Base-by-base conservation (phyloP, 75 land plant genomes). In the Cryptomeria japonica region DNA sequence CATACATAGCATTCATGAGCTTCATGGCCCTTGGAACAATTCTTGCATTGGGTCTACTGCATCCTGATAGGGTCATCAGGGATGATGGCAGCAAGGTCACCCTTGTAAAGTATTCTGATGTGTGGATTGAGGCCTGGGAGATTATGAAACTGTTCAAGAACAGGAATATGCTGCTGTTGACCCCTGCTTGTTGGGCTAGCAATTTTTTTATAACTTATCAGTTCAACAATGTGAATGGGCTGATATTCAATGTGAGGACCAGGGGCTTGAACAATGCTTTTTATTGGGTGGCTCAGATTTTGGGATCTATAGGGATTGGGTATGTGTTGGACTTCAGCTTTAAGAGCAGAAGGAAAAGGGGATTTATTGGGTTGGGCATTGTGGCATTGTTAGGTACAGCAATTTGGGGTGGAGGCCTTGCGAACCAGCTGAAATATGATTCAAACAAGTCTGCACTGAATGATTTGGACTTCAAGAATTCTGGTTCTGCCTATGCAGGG, bases 131-230 rank as follows among this genome's bases (percentile, higher is more conserved):
- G 88, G 87, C 32, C 2, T 42, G 87, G 0, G 96, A 92, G 89
- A 93, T 97, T 58, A 84, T 93, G 44, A 93, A 92, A 87, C 90
- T 97, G 68, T 96, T 96, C 87, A 31, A 58, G 12, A 90, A 96
- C 86, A 92, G 95, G 95, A 92, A 89, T 87, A 93, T 96, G 95
- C 90, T 96, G 53, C 88, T 94, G 38, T 85, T 97, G 39, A 84
- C 92, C 39, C 97, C 97, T 13, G 94, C 95, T 16, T 88, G 93
- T 25, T 96, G 96, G 93, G 92, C 94, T 42, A 95, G 96, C 92
- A 97, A 97, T 82, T 97, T 95, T 88, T 97, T 97, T 88, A 95
- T 94, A 91, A 93, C 82, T 51, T 96, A 97, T 88, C 99, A 97
- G 84, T 96, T 96, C 91, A 95, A 93, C 84, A 92, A 91, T n/a